Percentiles rank a stretch among this genome's conserved stretches.
Conservation (phyloP, 139 green algal genomes). For the Desmodesmus armatus region DNA sequence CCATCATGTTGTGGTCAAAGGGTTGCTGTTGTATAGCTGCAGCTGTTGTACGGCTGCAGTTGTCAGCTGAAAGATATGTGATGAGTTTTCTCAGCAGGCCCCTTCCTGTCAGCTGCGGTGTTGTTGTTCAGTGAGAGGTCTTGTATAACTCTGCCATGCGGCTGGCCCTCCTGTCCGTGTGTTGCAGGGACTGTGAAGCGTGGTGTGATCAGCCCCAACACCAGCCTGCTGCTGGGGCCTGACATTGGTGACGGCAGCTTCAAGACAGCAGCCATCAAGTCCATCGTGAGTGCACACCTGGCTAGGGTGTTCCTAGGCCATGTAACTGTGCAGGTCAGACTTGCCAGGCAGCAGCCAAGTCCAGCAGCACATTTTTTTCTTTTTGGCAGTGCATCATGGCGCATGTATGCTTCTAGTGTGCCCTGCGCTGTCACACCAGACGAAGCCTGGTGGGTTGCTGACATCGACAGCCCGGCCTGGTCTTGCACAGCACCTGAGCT, state of each 20-base stretch:
- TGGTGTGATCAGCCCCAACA: slow-evolving; percentile 77
- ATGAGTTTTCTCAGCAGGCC: too few relatives aligned
- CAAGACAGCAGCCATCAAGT: slow-evolving; percentile 87
- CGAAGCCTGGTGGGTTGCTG: too few relatives aligned
- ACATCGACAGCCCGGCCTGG: too few relatives aligned
- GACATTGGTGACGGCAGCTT: slow-evolving; percentile 86
- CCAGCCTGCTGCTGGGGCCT: slow-evolving; percentile 84
- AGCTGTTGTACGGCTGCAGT: background rate
- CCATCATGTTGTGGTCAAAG: too few relatives aligned
- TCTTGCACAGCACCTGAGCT: too few relatives aligned
- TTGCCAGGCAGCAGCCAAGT: background rate
- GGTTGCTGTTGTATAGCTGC: background rate
- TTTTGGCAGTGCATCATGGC: background rate
- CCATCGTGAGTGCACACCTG: slow-evolving; percentile 93
- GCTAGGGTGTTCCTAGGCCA: slow-evolving; percentile 75
- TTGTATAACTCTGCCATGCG: background rate
- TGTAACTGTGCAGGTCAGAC: too few relatives aligned
- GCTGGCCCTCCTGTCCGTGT: background rate
- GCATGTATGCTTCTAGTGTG: too few relatives aligned
- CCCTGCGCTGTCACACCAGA: too few relatives aligned
- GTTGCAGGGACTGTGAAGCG: slow-evolving; percentile 84
- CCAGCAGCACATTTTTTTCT: background rate
- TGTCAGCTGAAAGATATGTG: too few relatives aligned
- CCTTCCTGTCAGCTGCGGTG: background rate
- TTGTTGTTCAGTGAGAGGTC: background rate